A percentile compares a stretch with the other conserved stretches of the same genome.
phyloP scores from a whole-genome alignment of 192 early-diverging fungal species.

The Podila clonocystis region DNA sequence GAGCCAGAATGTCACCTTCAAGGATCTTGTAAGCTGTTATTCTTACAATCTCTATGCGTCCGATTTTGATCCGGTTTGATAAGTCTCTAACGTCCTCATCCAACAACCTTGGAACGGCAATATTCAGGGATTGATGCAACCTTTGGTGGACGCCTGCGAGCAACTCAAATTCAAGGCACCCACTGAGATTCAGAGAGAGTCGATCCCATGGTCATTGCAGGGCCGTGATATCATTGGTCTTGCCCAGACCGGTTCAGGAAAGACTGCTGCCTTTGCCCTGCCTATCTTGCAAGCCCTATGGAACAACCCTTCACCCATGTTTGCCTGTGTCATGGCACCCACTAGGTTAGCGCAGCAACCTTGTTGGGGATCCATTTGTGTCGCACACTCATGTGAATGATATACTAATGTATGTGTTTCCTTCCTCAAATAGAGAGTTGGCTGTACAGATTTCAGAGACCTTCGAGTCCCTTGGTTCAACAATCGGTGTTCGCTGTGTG shows the following conservation, averaged over 20 bases:
- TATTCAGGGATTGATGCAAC: slow-evolving; percentile 81
- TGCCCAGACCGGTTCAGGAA: slow-evolving; percentile 96
- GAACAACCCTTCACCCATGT: slow-evolving; percentile 90
- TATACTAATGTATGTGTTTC: not conserved
- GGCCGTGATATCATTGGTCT: slow-evolving; percentile 96
- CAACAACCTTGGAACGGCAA: not conserved
- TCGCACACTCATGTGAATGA: not conserved
- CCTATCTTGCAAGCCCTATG: slow-evolving; percentile 88
- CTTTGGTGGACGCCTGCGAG: slow-evolving; percentile 89
- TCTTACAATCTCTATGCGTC: not conserved
- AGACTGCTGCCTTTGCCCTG: slow-evolving; percentile 87
- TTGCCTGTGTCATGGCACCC: slow-evolving; percentile 96
- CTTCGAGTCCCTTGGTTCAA: slow-evolving; percentile 89
- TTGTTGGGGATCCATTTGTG: not conserved
- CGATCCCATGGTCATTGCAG: slow-evolving; percentile 92
- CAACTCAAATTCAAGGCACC: slow-evolving; percentile 90
- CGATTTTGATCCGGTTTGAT: not conserved
- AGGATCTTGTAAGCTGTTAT: slow-evolving; percentile 34
- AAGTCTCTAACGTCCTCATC: slow-evolving; percentile 6
- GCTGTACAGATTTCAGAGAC: slow-evolving; percentile 95
- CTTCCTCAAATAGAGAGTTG: slow-evolving; percentile 74
- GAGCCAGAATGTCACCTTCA: slow-evolving; percentile 30
- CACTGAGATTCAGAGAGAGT: slow-evolving; percentile 90
- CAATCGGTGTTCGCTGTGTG: slow-evolving; percentile 91
- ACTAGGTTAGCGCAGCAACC: slow-evolving; percentile 70